Percentiles rank a stretch among this genome's conserved stretches.
phyloP scores from a whole-genome alignment of 1,284 basidiomycete genomes.

The Apiotrichum porosum region DNA sequence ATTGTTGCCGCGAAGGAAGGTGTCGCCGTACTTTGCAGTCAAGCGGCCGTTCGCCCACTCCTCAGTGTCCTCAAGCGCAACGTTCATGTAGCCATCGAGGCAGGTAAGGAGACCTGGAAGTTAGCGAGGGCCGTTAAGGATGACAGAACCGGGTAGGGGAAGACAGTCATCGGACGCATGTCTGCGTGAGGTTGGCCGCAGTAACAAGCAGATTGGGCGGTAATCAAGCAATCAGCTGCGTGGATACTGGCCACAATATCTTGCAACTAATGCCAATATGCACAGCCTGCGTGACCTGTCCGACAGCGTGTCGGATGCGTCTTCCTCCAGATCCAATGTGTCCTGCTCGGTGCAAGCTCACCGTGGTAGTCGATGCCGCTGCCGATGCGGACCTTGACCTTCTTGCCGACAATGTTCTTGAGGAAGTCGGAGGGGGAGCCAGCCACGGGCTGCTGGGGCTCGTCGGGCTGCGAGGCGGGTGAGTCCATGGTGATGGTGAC shows the following conservation, averaged over 20 bases:
- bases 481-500: slow-evolving; percentile 28
- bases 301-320: no score
- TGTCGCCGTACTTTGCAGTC: slow-evolving; percentile 87
- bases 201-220: no score
- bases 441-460: slow-evolving; percentile 31
- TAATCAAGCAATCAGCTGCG: no score
- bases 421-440: slow-evolving; percentile 86
- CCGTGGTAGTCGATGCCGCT: slow-evolving; percentile 95
- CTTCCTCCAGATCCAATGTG: no score
- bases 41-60: slow-evolving; percentile 83
- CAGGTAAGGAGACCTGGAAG: slow-evolving; percentile 81
- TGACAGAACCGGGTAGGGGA: no score
- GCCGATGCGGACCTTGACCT: slow-evolving; percentile 88
- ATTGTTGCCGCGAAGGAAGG: slow-evolving; percentile 95
- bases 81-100: slow-evolving; percentile 98
- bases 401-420: slow-evolving; percentile 91
- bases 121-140: neutral
- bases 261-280: no score
- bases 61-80: slow-evolving; percentile 92
- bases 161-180: no score
- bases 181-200: no score
- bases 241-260: no score
- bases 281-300: no score
- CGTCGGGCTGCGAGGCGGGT: slow-evolving; percentile 23
- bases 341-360: no score